These are phyloP conservation scores for Castanea mollissima DNA, from an alignment of 306 rosid species.

Conservation along the genomic window DNA sequence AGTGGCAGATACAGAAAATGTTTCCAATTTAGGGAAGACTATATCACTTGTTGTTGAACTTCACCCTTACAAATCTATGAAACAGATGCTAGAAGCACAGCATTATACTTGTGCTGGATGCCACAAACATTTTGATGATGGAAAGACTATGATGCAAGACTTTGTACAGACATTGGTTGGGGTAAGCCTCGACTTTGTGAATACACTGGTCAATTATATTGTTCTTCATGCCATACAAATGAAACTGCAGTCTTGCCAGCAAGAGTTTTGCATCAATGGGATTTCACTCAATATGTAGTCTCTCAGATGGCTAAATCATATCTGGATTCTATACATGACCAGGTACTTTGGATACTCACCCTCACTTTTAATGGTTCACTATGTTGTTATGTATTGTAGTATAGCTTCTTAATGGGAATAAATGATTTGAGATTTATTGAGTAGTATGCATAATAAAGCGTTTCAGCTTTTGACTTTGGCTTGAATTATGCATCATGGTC, in stretches of 20 bases:
- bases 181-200: constrained; percentile 95
- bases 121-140: constrained; percentile 84
- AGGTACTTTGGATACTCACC: constrained; percentile 49
- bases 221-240: constrained; percentile 91
- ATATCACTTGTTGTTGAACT: constrained; percentile 90
- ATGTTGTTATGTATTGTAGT: neutral
- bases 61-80: constrained; percentile 65
- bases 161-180: constrained; percentile 91
- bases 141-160: constrained; percentile 65
- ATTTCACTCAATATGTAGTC: constrained; percentile 70
- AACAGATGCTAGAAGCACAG: constrained; percentile 87
- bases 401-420: neutral
- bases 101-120: constrained; percentile 93
- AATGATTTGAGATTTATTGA: neutral
- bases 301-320: constrained; percentile 93
- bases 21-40: constrained; percentile 75
- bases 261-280: constrained; percentile 94
- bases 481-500: neutral
- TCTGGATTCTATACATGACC: constrained; percentile 93
- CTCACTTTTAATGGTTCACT: constrained; percentile 9
- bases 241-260: constrained; percentile 94
- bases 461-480: neutral
- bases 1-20: constrained; percentile 31
- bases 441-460: neutral
- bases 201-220: constrained; percentile 85